Evolutionary conservation across 306 rosid genomes (phyloP), one percentile per base, ranked within the genome.

Genomic region (Trichosanthes cucumerina): DNA sequence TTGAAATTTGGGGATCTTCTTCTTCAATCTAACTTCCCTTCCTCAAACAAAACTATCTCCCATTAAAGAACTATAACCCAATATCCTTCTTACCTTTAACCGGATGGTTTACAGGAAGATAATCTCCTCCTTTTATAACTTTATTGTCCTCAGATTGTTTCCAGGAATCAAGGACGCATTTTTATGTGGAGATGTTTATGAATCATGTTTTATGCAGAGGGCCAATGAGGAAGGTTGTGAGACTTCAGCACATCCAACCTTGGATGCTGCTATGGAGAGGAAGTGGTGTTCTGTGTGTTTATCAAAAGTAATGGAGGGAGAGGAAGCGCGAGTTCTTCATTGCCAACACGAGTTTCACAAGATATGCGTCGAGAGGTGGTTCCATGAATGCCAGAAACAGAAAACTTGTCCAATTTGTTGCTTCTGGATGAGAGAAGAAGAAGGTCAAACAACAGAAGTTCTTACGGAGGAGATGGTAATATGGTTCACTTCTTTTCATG

Each of bases 401-500:
- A 86, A 82, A 78, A 92, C 97, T 0, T 92, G 98, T 23, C 97
- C 97, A 13, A 79, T 95, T 1, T 95, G 98, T 84, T 90, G 93
- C 21, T 91, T 91, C 81, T 86, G 91, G 2, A 78, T 88, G 81
- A 92, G 83, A 78, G 88, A 86, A 3, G 88, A 88, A 2, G 81
- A 82, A 78, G 71, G 82, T 76, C 82, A 65, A 13, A 71, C 57
- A 59, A 57, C 84, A 12, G 89, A 91, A 82, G 78, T 85, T 72
- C 87, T 92, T 60, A 87, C 96, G 0, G 98, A 95, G 28, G 98
- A 95, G 52, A 92, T 91, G 96, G 54, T 89, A 34, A 89, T 92
- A 5, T 95, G 97, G 89, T 95, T 91, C 83, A 92, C 97, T 81
- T 95, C 97, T 78, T 95, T 92, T 79, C 98, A 95, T 77, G 81